phyloP scores from a whole-genome alignment of 441 rosid genomes.

The Rhodomyrtus psidioides region DNA sequence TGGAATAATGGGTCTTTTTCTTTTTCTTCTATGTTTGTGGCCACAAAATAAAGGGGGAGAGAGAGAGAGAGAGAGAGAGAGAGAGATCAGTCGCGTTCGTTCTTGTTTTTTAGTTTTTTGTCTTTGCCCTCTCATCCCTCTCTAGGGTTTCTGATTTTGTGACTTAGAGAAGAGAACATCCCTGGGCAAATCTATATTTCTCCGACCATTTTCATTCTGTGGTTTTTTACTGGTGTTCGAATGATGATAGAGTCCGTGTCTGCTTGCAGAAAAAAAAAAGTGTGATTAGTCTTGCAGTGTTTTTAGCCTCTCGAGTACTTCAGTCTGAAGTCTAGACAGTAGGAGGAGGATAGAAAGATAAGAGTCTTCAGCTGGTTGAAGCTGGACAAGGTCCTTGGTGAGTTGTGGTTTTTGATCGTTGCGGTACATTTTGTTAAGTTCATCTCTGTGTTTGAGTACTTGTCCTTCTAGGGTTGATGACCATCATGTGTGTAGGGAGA shows the following conservation, averaged over 20 bases:
- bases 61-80: no score
- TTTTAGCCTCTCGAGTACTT: not conserved
- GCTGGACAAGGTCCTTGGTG: not conserved
- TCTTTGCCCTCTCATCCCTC: not conserved
- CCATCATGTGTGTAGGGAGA: not conserved
- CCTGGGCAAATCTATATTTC: not conserved
- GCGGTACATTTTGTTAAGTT: not conserved
- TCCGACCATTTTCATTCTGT: not conserved
- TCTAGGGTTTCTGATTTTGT: not conserved
- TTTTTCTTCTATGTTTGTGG: not conserved
- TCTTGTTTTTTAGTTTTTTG: not conserved
- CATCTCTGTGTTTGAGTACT: not conserved
- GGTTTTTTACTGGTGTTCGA: not conserved
- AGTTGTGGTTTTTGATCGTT: not conserved
- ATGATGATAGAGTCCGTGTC: not conserved
- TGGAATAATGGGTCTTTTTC: not conserved
- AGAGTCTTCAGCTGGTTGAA: not conserved
- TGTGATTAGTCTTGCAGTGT: not conserved
- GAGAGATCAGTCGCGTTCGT: not conserved
- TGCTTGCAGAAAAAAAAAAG: not conserved
- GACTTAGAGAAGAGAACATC: not conserved
- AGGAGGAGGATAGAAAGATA: not conserved
- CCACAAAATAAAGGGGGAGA: not conserved
- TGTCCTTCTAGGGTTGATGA: not conserved
- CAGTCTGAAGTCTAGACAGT: not conserved